Evolutionary conservation across 78 protist species (phyloP), one percentile per base, ranked within the genome.

Genomic region (Dictyostelium intermedium): DNA sequence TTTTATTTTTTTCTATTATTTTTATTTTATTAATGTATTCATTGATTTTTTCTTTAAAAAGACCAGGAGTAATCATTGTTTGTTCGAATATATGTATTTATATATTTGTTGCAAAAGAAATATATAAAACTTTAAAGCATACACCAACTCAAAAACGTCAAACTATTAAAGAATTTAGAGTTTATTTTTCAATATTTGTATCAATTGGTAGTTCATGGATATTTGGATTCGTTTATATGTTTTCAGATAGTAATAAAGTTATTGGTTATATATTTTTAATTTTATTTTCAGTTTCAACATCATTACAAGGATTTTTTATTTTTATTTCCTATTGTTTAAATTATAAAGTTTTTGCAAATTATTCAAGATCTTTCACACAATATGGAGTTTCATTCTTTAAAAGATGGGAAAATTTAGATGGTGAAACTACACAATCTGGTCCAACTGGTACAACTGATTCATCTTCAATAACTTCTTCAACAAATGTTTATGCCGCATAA

Each of bases 271-370:
- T 85, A 13, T 93, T 93, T 73, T 78, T 85, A 91, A 84, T 93
- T 13, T 73, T 93, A 23, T 93, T 93, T 76, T 79, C 91, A 7
- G 34, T 93, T 43, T 85, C 96, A 7, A 85, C 96, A 16, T 84
- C 96, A 32, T 72, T 93, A n/a, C 96, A 92, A 47, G 95, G 96
- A 1, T 84, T 85, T 34, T 61, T 93, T n/a, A 93, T 93, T 10
- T 93, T 93, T 18, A 5, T 85, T 9, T 79, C 96, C 3, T 93
- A 93, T 27, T 93, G 96, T 50, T 32, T 83, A 20, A 93, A 93
- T 63, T 80, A 83, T 70, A 93, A 93, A 47, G 92, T 93, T 11
- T 18, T 76, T 6, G 47, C 81, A 16, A 60, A 27, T 20, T 93
- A 86, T 80, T 85, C 93, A 9, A 72, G 79, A 72, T 23, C 73